A percentile compares a stretch with the other conserved stretches of the same genome.
Evolutionary conservation across 768 basidiomycete genomes (phyloP).

Genomic region (Tephrocybe sp.): DNA sequence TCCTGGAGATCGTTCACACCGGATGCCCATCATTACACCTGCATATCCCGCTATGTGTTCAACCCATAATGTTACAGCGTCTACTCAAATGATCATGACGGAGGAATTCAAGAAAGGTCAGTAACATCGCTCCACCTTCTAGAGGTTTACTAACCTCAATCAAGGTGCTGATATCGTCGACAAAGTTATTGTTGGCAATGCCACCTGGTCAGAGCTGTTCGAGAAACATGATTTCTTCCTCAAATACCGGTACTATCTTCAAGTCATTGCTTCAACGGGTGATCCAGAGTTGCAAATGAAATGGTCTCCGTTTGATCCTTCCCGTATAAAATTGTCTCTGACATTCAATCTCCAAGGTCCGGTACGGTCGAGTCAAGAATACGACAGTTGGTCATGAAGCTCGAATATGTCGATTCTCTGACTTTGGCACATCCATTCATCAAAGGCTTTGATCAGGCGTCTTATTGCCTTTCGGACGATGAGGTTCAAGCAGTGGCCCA

Average conservation of each 20-base stretch:
- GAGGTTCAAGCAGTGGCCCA: constrained; percentile 87
- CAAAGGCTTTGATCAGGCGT: constrained; percentile 88
- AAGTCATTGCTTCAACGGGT: constrained; percentile 90
- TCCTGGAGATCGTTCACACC: constrained; percentile 88
- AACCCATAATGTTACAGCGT: constrained; percentile 95
- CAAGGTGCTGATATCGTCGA: constrained; percentile 91
- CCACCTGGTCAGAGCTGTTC: constrained; percentile 92
- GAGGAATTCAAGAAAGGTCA: constrained; percentile 92
- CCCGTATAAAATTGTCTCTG: background rate
- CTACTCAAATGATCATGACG: constrained; percentile 94
- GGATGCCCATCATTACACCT: constrained; percentile 99
- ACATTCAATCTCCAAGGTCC: constrained; percentile 37
- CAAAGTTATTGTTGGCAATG: constrained; percentile 80
- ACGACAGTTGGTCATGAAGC: constrained; percentile 95
- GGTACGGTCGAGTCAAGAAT: constrained; percentile 98
- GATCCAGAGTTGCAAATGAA: constrained; percentile 84
- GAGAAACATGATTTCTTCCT: constrained; percentile 95
- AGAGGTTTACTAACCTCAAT: constrained; percentile 11
- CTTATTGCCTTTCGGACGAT: constrained; percentile 79
- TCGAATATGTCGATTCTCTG: constrained; percentile 92
- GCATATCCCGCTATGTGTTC: constrained; percentile 99
- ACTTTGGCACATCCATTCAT: constrained; percentile 92
- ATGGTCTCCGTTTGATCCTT: constrained; percentile 58
- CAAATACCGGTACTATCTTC: constrained; percentile 94
- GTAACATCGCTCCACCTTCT: constrained; percentile 1